Evolutionary conservation across 805 yeast genomes (phyloP).

Genomic region (Saccharomycopsis babjevae): DNA sequence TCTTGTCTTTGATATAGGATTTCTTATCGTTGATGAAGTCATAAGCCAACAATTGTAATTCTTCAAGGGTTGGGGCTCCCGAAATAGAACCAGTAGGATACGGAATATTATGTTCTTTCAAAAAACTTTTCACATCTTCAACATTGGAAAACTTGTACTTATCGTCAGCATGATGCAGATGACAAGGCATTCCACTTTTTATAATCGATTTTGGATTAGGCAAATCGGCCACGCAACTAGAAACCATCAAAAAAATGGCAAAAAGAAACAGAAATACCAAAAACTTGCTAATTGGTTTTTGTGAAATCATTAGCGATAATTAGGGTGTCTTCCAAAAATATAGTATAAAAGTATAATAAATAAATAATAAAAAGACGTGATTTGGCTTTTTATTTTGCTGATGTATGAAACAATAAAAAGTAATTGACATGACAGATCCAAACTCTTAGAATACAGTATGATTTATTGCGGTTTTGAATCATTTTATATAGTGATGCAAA

Average conservation of each 20-base stretch:
- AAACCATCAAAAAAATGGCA: not conserved
- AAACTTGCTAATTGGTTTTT: too few relatives aligned
- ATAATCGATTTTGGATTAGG: not conserved
- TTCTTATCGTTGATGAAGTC: not conserved
- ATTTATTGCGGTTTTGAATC: too few relatives aligned
- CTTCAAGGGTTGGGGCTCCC: not conserved
- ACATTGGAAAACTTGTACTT: not conserved
- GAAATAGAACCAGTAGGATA: not conserved
- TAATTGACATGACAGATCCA: too few relatives aligned
- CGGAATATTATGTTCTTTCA: not conserved
- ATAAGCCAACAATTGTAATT: not conserved
- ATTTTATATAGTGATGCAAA: too few relatives aligned
- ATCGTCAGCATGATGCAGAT: not conserved
- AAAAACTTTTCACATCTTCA: not conserved
- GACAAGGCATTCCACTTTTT: not conserved
- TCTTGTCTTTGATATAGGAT: not conserved
- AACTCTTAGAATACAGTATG: too few relatives aligned
- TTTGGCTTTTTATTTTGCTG: too few relatives aligned
- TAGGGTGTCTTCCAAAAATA: too few relatives aligned
- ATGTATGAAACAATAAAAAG: too few relatives aligned
- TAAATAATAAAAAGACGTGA: too few relatives aligned
- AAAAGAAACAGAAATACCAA: not conserved
- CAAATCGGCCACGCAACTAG: not conserved
- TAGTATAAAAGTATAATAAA: too few relatives aligned
- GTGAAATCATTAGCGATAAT: too few relatives aligned